Percentiles rank a stretch among this genome's conserved stretches.
Evolutionary conservation across 192 early-diverging fungal genomes (phyloP).

Genomic region (Umbelopsis sp.): DNA sequence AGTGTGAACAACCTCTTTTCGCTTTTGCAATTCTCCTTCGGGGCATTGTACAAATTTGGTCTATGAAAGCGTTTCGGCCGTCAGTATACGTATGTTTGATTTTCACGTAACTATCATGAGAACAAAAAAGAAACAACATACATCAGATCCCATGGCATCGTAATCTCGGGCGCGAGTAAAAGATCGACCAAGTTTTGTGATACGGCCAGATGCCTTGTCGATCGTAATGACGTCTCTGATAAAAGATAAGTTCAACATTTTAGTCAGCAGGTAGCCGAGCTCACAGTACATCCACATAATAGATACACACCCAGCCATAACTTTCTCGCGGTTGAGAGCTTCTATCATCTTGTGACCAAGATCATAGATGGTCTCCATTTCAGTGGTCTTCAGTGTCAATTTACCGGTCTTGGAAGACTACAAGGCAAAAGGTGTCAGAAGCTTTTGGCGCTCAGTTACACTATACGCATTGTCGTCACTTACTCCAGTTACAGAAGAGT

Average conservation of each 20-base stretch:
- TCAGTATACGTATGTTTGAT: not conserved
- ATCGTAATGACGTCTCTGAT: conserved; percentile 93
- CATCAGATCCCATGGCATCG: conserved; percentile 97
- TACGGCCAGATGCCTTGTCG: conserved; percentile 96
- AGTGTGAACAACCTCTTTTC: conserved; percentile 98
- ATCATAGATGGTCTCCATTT: conserved; percentile 99
- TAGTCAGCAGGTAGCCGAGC: conserved; percentile 19
- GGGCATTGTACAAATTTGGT: conserved; percentile 91
- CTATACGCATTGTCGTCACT: conserved; percentile 31
- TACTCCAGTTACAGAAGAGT: conserved; percentile 88
- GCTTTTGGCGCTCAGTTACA: not conserved
- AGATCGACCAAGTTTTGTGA: conserved; percentile 94
- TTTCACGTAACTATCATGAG: not conserved
- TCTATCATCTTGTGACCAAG: conserved; percentile 99
- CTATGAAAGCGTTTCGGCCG: not conserved
- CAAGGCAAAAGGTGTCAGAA: not conserved
- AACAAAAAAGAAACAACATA: conserved; percentile 29
- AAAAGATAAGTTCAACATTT: not conserved
- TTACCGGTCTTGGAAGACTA: conserved; percentile 95
- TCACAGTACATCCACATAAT: not conserved
- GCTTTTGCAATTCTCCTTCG: conserved; percentile 99
- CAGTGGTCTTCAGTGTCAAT: conserved; percentile 97
- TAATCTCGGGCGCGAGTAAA: conserved; percentile 96
- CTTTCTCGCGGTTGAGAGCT: conserved; percentile 96
- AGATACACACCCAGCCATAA: conserved; percentile 78